phyloP scores from a whole-genome alignment of 2,329 filamentous ascomycete species.

The Aspergillus latus region DNA sequence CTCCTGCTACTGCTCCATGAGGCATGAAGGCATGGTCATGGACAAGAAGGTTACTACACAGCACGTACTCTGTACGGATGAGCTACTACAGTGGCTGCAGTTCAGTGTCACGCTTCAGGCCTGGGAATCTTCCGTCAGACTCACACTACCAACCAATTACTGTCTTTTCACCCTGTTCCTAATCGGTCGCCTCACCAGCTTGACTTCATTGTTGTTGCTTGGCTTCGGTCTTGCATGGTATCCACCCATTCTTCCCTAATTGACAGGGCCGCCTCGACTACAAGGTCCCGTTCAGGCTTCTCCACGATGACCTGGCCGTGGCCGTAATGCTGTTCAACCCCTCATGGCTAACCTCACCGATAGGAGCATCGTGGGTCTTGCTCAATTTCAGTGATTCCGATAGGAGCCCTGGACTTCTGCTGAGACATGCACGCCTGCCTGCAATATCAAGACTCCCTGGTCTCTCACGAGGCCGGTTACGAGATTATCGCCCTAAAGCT shows the following conservation, averaged over 20 bases:
- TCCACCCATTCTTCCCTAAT: constrained; percentile 23
- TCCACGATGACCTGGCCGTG: constrained; percentile 29
- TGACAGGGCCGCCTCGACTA: constrained; percentile 22
- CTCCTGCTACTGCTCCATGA: background rate
- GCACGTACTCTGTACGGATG: background rate
- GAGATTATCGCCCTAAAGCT: constrained; percentile 12
- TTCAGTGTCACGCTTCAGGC: constrained; percentile 13
- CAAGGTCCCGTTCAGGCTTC: constrained; percentile 22
- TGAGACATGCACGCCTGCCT: constrained; percentile 19
- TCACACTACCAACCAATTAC: constrained; percentile 21
- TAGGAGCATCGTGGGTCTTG: constrained; percentile 20
- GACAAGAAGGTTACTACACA: background rate
- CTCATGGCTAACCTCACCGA: constrained; percentile 24
- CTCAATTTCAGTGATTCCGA: constrained; percentile 7
- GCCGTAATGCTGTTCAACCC: constrained; percentile 14
- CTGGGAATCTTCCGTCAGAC: constrained; percentile 13
- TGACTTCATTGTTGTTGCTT: constrained; percentile 19
- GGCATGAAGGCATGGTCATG: too few relatives aligned
- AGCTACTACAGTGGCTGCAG: constrained; percentile 5
- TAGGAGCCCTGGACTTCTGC: constrained; percentile 13
- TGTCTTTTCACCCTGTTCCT: constrained; percentile 16
- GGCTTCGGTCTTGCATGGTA: constrained; percentile 18
- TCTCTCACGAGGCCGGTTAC: constrained; percentile 15
- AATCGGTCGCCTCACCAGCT: constrained; percentile 22
- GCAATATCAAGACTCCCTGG: constrained; percentile 18